Evolutionary conservation across 2,329 filamentous ascomycete genomes (phyloP).

Genomic region (Pseudogymnoascus sp.): DNA sequence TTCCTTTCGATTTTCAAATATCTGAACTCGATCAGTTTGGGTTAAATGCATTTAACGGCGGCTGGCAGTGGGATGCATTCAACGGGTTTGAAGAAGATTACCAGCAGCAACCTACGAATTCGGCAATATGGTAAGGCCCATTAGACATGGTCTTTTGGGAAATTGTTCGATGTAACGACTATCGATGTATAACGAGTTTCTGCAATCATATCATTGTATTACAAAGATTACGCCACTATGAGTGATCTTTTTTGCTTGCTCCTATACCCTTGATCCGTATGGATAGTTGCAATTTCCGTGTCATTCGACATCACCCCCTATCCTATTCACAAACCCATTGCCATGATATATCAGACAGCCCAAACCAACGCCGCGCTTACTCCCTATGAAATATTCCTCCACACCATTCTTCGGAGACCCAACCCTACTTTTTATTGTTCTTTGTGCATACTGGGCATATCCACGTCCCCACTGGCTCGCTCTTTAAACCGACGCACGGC

Average conservation of each 20-base stretch:
- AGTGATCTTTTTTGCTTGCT: not conserved
- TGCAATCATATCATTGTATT: not conserved
- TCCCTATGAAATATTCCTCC: not conserved
- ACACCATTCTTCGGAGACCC: not conserved
- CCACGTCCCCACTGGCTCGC: constrained; percentile 60
- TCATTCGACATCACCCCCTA: not conserved
- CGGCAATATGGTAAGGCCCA: not conserved
- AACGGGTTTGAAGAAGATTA: not conserved
- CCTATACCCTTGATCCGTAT: not conserved
- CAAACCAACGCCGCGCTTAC: not conserved
- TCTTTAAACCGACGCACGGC: constrained; percentile 62
- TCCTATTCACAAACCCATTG: not conserved
- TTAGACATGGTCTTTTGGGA: not conserved
- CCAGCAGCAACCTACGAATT: not conserved
- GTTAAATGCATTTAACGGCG: not conserved
- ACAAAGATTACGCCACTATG: not conserved
- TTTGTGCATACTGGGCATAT: constrained; percentile 57
- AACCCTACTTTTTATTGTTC: constrained; percentile 21
- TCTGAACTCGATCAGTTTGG: constrained; percentile 5
- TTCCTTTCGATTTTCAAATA: constrained; percentile 2
- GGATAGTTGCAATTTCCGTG: not conserved
- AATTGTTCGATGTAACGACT: not conserved
- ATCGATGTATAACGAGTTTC: not conserved
- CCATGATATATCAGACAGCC: not conserved
- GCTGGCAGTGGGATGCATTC: constrained; percentile 5